These are phyloP conservation scores for Ceratorhiza oryzae-sativae DNA, from an alignment of 1,284 basidiomycete species.

Conservation along the genomic window DNA sequence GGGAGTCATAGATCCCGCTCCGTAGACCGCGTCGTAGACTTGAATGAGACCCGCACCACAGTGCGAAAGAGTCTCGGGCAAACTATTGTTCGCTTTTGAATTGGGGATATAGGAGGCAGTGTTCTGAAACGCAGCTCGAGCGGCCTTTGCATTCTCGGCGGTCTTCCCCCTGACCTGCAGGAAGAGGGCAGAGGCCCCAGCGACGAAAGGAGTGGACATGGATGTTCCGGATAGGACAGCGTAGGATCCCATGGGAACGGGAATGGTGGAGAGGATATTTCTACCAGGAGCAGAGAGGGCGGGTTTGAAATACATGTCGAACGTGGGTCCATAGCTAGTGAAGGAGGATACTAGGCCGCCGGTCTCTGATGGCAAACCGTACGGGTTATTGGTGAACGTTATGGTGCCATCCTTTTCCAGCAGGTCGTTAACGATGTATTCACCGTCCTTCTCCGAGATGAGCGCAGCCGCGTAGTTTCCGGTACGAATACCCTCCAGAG, in stretches of 20 bases:
- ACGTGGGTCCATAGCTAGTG: conserved; percentile 64
- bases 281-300: conserved; percentile 67
- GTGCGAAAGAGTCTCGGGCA: conserved; percentile 63
- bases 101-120: conserved; percentile 54
- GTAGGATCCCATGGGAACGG: conserved; percentile 53
- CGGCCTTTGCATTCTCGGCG: conserved; percentile 63
- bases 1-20: conserved; percentile 55
- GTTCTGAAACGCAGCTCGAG: conserved; percentile 52
- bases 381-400: no score
- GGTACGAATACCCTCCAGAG: conserved; percentile 3
- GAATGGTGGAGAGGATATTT: conserved; percentile 67
- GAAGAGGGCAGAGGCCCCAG: conserved; percentile 73
- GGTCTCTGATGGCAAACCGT: no score
- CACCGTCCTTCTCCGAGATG: conserved; percentile 39
- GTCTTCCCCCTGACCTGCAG: no score
- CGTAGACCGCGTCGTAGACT: conserved; percentile 59
- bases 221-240: conserved; percentile 54
- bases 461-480: no score
- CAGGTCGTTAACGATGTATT: conserved; percentile 55
- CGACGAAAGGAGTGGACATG: conserved; percentile 62
- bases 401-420: no score
- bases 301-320: conserved; percentile 67
- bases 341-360: conserved; percentile 66
- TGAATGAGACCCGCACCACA: conserved; percentile 74
- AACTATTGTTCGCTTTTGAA: conserved; percentile 56